These are phyloP conservation scores for Micractinium conductrix DNA, from an alignment of 139 green algal genomes.

Conservation along the genomic window DNA sequence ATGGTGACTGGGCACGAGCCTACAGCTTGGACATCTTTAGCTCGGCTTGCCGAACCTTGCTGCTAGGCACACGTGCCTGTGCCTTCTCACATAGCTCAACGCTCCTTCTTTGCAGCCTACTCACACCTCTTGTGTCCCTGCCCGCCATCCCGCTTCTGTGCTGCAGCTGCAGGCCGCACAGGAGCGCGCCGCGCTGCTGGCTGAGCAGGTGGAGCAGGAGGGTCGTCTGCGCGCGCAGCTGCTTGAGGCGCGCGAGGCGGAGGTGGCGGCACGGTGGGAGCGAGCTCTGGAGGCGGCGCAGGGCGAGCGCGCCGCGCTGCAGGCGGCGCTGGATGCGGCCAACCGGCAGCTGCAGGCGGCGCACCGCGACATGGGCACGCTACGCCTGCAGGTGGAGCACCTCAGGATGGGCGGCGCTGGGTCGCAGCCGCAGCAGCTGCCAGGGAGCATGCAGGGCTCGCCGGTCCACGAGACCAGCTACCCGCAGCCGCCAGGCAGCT, in stretches of 20 bases:
- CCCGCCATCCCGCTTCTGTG: neutral
- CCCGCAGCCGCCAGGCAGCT: neutral
- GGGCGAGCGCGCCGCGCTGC: conserved; percentile 19
- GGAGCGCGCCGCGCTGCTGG: conserved; percentile 10
- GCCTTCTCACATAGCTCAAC: neutral
- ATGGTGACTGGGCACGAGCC: too few species aligned
- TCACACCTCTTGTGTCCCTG: too few species aligned
- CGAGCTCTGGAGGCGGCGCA: conserved; percentile 22
- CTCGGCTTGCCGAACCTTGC: too few species aligned
- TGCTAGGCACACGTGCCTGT: too few species aligned
- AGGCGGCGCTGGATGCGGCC: conserved; percentile 21
- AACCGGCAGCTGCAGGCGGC: conserved; percentile 31
- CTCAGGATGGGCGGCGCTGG: neutral
- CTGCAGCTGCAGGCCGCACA: neutral
- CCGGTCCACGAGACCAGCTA: neutral
- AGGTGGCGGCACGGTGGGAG: conserved; percentile 6
- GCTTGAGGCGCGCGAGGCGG: conserved; percentile 9
- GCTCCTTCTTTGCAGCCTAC: neutral
- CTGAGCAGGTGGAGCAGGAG: conserved; percentile 9
- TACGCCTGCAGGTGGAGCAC: conserved; percentile 31
- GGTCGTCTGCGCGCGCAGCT: conserved; percentile 6
- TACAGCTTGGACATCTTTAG: too few species aligned
- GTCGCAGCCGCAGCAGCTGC: neutral
- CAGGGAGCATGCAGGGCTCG: neutral
- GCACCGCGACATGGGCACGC: conserved; percentile 23